Evolutionary conservation across 179 eudicot species (phyloP), one percentile per base, ranked within the genome.

Genomic region (Spinacia oleracea): DNA sequence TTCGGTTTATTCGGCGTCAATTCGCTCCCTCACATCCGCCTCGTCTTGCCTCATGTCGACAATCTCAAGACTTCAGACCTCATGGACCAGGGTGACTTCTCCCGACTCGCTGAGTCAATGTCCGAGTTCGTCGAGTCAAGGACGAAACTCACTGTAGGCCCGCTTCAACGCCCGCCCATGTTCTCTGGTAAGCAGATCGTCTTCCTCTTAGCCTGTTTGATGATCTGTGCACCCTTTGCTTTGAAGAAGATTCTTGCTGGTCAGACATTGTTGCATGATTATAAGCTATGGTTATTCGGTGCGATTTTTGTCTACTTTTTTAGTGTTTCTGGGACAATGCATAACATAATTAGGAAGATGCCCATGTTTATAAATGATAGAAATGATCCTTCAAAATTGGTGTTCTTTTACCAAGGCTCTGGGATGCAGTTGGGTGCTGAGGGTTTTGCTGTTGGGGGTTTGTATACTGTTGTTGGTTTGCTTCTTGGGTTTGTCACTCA

Each of bases 371-470:
- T 96, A 40, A 34, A 82, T 0, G 98, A 96, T 68, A 83, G 94
- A 73, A 74, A 92, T 6, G 97, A 96, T 67, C 98, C 99, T 0
- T 32, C 74, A 16, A 87, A 87, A 86, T 23, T 90, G 81, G 83
- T 91, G 63, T 93, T 87, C 81, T 96, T 96, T 72, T 96, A 91
- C 74, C 97, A 92, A 59, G 99, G 98, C 5, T 87, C 91, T 0
- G 99, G 98, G 53, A 93, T 92, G 99, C 99, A 96, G 63, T 83
- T 96, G 56, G 99, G 99, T 5, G 97, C 95, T 1, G 99, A 96
- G 83, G 99, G 99, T 5, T 91, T 93, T 32, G 84, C 97, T 0
- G 88, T 93, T 16, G 99, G 99, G 74, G 87, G 82, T 79, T 75
- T 96, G 87, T 96, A 90, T 40, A 89, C 99, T 2, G 59, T 93